Evolutionary conservation across 257 asterid species (phyloP), one percentile per base, ranked within the genome.

Genomic region (Solanum corneliomulleri): DNA sequence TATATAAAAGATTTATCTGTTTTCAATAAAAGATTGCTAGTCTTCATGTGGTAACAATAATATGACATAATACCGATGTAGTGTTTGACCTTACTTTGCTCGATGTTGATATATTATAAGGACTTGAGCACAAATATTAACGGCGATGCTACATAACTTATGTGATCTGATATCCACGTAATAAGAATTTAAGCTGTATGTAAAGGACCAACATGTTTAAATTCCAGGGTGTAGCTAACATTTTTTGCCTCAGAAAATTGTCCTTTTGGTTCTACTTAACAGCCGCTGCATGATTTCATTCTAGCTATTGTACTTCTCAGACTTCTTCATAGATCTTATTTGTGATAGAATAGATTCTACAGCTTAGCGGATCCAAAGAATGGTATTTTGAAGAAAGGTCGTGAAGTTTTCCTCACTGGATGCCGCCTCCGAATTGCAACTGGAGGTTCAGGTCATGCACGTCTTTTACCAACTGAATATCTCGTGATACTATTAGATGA

Each of bases 381-480:
- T 88, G 99, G 99, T 87, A 90, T 94, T 89, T 88, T 97, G 88
- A 95, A 89, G 92, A 95, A 93, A 93, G 98, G 99, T 27, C 93
- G 98, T 47, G 98, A 97, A 92, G 93, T 94, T 90, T 91, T 94
- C 88, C 91, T 97, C 87, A 94, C 99, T 29, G 99, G 99, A 87
- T 97, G 99, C 92, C 92, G 93, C 92, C 97, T 96, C 86, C 94
- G 98, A 88, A 93, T 91, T 89, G 88, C 96, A 85, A 44, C 90
- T 41, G 96, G 95, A 86, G 87, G 86, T 81, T 90, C 92, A n/a
- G 91, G 85, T 69, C 88, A 89, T 23, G 88, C 94, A 80, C 94
- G 99, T 33, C 98, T 97, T 88, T 91, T 96, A 88, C 99, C 99
- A 78, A 94, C 99, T 13, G 99, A 97, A 87, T 93, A 94, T 90